These are phyloP conservation scores for Paramecium caudatum DNA, from an alignment of 73 alveolate species.

Conservation along the genomic window DNA sequence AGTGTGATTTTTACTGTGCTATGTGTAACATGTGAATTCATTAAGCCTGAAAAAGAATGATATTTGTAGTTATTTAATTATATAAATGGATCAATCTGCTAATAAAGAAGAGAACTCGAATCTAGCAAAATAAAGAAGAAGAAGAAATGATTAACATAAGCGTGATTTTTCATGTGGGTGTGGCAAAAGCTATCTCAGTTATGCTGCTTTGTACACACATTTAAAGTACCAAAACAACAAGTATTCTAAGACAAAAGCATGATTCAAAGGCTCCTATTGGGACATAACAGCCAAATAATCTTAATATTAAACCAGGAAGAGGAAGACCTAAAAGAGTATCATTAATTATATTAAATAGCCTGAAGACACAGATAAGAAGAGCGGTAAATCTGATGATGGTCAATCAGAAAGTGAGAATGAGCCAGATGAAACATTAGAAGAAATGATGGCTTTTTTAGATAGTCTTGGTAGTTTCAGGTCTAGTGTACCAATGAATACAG, in stretches of 20 bases:
- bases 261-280: conserved; percentile 75
- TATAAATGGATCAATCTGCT: conserved; percentile 61
- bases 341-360: neutral
- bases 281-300: conserved; percentile 64
- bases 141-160: conserved; percentile 89
- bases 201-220: conserved; percentile 98
- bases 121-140: conserved; percentile 60
- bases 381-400: conserved; percentile 73
- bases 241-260: conserved; percentile 52
- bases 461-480: conserved; percentile 62
- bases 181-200: conserved; percentile 95
- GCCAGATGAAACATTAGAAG: conserved; percentile 73
- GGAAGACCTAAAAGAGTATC: conserved; percentile 74
- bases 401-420: conserved; percentile 47
- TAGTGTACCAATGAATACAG: neutral
- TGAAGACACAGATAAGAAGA: conserved; percentile 38
- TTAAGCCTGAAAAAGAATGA: neutral
- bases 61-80: neutral
- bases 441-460: conserved; percentile 66
- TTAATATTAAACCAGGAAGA: conserved; percentile 64
- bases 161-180: conserved; percentile 97
- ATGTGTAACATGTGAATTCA: conserved; percentile 17
- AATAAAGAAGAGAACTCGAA: neutral
- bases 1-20: conserved; percentile 2
- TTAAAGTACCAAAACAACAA: conserved; percentile 78